Percentiles rank a stretch among this genome's conserved stretches.
Evolutionary conservation across 2,329 filamentous ascomycete species (phyloP).

Genomic region (Trichothecium sympodiale): DNA sequence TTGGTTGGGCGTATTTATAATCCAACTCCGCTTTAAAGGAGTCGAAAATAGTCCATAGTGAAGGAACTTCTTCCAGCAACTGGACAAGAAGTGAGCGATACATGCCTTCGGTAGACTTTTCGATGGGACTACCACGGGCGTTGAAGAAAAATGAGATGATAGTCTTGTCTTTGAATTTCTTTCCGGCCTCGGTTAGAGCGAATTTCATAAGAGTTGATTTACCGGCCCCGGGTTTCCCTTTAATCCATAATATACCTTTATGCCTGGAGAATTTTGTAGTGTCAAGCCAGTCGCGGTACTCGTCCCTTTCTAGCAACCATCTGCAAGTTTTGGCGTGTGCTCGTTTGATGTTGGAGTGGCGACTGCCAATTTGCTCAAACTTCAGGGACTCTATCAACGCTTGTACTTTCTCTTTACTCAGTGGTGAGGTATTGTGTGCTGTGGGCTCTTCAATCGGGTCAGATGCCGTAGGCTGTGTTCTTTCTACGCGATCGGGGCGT

Average conservation of each 20-base stretch:
- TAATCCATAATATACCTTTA: constrained; percentile 5
- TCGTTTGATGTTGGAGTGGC: background rate
- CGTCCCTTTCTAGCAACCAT: background rate
- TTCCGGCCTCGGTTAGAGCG: constrained; percentile 5
- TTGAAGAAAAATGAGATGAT: constrained; percentile 39
- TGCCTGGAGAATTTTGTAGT: background rate
- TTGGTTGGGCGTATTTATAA: background rate
- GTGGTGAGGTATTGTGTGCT: background rate
- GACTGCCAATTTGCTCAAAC: constrained; percentile 1
- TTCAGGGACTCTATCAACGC: background rate
- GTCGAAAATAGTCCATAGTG: constrained; percentile 22
- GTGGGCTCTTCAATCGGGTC: too few species aligned
- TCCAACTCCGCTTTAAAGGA: background rate
- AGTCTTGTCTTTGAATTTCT: background rate
- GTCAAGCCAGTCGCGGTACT: background rate
- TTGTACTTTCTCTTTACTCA: background rate
- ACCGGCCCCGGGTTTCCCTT: constrained; percentile 4
- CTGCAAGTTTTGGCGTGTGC: background rate
- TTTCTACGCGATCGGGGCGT: too few species aligned
- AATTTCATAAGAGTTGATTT: constrained; percentile 7
- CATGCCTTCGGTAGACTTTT: constrained; percentile 34
- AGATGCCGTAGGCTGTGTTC: too few species aligned
- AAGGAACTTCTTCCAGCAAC: constrained; percentile 21
- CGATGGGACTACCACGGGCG: constrained; percentile 27
- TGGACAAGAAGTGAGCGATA: constrained; percentile 38